Evolutionary conservation across 1,284 basidiomycete species (phyloP).

Genomic region (Malassezia yamatoensis): DNA sequence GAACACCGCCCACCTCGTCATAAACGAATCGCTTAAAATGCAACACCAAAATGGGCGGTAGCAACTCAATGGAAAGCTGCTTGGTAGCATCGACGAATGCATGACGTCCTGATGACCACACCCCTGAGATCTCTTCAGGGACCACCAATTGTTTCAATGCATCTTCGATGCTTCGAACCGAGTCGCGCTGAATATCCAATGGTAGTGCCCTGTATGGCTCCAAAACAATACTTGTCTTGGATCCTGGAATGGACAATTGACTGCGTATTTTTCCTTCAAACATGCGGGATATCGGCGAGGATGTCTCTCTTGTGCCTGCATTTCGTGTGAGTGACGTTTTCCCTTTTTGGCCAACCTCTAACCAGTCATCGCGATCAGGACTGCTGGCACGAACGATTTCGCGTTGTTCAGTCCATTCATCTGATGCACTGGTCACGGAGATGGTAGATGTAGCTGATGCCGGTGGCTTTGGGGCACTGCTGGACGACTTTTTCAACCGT

Average conservation of each 20-base stretch:
- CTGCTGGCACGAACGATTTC: slow-evolving; percentile 37
- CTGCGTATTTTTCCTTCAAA: slow-evolving; percentile 92
- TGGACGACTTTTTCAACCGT: neutral
- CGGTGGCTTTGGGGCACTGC: neutral
- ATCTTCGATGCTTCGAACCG: slow-evolving; percentile 69
- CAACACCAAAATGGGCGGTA: slow-evolving; percentile 76
- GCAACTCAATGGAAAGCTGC: slow-evolving; percentile 71
- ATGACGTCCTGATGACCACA: slow-evolving; percentile 48
- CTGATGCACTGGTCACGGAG: neutral
- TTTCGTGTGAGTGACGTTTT: slow-evolving; percentile 70
- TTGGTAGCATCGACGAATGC: slow-evolving; percentile 69
- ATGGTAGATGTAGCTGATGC: slow-evolving; percentile 9
- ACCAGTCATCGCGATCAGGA: slow-evolving; percentile 56
- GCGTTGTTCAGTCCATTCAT: slow-evolving; percentile 51
- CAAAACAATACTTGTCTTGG: slow-evolving; percentile 72
- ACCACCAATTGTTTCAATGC: slow-evolving; percentile 69
- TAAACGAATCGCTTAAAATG: slow-evolving; percentile 91
- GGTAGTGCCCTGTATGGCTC: slow-evolving; percentile 86
- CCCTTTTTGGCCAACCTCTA: slow-evolving; percentile 86
- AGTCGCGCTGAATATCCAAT: slow-evolving; percentile 67
- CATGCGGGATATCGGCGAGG: slow-evolving; percentile 74
- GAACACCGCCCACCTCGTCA: slow-evolving; percentile 69
- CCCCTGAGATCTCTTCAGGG: slow-evolving; percentile 71
- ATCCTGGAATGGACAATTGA: slow-evolving; percentile 66
- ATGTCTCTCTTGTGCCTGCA: slow-evolving; percentile 60